phyloP scores from a whole-genome alignment of 768 basidiomycete genomes.

The Lactifluus echinatus region DNA sequence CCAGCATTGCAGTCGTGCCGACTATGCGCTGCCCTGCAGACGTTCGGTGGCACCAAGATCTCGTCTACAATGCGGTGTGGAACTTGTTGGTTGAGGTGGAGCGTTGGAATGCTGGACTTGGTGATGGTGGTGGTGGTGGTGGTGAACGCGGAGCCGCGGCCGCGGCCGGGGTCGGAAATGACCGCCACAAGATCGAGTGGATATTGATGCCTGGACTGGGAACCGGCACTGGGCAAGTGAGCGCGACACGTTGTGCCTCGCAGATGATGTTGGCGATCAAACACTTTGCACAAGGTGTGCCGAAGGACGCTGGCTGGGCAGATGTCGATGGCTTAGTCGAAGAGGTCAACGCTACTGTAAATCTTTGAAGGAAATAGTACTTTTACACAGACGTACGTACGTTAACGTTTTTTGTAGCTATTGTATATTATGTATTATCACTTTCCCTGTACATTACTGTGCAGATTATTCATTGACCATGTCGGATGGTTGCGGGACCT shows the following conservation, averaged over 20 bases:
- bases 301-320: slow-evolving; percentile 1
- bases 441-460: not conserved
- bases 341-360: slow-evolving; percentile 7
- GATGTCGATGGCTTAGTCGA: not conserved
- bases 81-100: slow-evolving; percentile 24
- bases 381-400: not conserved
- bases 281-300: slow-evolving; percentile 6
- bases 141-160: too few relatives aligned
- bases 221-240: slow-evolving; percentile 15
- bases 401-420: too few relatives aligned
- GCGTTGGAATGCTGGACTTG: slow-evolving; percentile 22
- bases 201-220: slow-evolving; percentile 21
- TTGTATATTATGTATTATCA: too few relatives aligned
- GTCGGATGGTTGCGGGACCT: not conserved
- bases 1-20: slow-evolving; percentile 26
- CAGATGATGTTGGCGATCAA: slow-evolving; percentile 16
- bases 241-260: slow-evolving; percentile 1
- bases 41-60: slow-evolving; percentile 27
- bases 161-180: not conserved
- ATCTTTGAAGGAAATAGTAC: not conserved
- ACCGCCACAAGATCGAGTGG: not conserved
- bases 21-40: slow-evolving; percentile 29
- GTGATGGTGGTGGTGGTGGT: too few relatives aligned
- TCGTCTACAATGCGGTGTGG: slow-evolving; percentile 32
- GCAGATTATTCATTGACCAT: not conserved